These are phyloP conservation scores for Fomitopsis betulina DNA, from an alignment of 1,284 basidiomycete species.

Conservation along the genomic window DNA sequence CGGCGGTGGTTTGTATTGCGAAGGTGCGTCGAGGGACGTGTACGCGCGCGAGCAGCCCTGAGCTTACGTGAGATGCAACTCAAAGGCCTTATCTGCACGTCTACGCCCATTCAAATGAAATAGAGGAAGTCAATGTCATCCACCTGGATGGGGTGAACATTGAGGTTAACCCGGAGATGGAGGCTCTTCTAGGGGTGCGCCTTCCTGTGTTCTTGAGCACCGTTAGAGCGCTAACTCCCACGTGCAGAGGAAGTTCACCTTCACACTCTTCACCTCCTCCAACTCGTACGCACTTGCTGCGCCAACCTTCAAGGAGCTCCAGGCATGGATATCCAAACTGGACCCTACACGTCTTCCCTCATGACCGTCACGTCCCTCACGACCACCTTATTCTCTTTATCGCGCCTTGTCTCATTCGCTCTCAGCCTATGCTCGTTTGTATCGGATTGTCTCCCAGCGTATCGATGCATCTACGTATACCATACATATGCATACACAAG, in stretches of 20 bases:
- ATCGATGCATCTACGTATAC: conserved; percentile 16
- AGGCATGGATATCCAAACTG: conserved; percentile 77
- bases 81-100: conserved; percentile 86
- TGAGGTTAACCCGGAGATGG: conserved; percentile 84
- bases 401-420: neutral
- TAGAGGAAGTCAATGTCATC: conserved; percentile 82
- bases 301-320: conserved; percentile 73
- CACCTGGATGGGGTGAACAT: conserved; percentile 84
- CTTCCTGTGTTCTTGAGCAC: conserved; percentile 5
- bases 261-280: conserved; percentile 85
- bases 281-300: conserved; percentile 89
- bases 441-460: conserved; percentile 3
- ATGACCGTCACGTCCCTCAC: conserved; percentile 5
- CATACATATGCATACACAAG: conserved; percentile 13
- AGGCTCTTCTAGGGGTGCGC: conserved; percentile 79
- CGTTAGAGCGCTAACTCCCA: conserved; percentile 6
- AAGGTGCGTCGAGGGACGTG: conserved; percentile 45
- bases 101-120: conserved; percentile 76
- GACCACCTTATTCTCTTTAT: neutral
- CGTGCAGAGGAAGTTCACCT: conserved; percentile 72
- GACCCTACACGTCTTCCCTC: conserved; percentile 61
- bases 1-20: conserved; percentile 86
- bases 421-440: conserved; percentile 4
- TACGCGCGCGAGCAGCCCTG: neutral
- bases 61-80: neutral